Evolutionary conservation across 371 early-diverging fungal species (phyloP).

Genomic region (Blakeslea trispora): DNA sequence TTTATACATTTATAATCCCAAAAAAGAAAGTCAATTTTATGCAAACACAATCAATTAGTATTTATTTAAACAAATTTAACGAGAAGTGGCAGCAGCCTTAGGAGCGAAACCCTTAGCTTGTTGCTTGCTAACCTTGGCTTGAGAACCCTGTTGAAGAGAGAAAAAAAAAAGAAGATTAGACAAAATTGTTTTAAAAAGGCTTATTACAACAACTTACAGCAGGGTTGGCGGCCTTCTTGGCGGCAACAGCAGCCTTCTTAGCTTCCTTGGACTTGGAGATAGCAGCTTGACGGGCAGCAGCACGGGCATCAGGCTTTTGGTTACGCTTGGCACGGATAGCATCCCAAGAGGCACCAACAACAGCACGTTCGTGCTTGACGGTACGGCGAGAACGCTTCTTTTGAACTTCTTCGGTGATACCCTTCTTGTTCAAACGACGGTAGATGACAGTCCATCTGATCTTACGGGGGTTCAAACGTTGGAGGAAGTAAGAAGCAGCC

Average conservation of each 20-base stretch:
- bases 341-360: slow-evolving; percentile 95
- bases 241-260: slow-evolving; percentile 77
- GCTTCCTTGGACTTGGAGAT: slow-evolving; percentile 86
- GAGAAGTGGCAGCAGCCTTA: slow-evolving; percentile 87
- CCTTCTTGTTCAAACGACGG: slow-evolving; percentile 99
- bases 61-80: slow-evolving; percentile 58
- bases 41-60: neutral
- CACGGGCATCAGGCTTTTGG: slow-evolving; percentile 94
- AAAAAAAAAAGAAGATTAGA: neutral
- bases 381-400: slow-evolving; percentile 95
- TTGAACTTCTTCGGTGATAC: slow-evolving; percentile 91
- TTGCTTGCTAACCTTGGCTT: slow-evolving; percentile 85
- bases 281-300: slow-evolving; percentile 89
- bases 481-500: slow-evolving; percentile 93
- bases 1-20: too few relatives aligned
- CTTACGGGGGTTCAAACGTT: slow-evolving; percentile 95
- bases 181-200: neutral
- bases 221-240: slow-evolving; percentile 67
- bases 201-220: slow-evolving; percentile 22
- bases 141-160: slow-evolving; percentile 20
- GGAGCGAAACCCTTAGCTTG: slow-evolving; percentile 83
- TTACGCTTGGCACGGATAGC: slow-evolving; percentile 94
- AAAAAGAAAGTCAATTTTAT: too few relatives aligned
- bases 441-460: slow-evolving; percentile 95
- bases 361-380: slow-evolving; percentile 95